phyloP scores from a whole-genome alignment of 1,284 basidiomycete species.

The Austropuccinia psidii region DNA sequence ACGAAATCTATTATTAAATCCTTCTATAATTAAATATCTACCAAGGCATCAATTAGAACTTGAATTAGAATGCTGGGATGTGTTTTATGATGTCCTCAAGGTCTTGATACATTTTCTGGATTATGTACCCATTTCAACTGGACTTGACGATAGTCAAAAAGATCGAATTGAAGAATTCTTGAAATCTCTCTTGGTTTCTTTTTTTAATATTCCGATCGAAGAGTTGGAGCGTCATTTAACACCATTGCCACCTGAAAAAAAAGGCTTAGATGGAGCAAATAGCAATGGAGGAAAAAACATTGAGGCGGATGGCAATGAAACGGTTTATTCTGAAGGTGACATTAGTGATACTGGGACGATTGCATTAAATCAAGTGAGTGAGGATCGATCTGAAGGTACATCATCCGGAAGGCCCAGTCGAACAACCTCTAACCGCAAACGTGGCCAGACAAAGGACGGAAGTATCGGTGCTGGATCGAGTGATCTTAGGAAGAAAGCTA shows the following conservation, averaged over 20 bases:
- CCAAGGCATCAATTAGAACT: constrained; percentile 31
- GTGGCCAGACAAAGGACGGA: constrained; percentile 21
- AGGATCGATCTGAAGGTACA: constrained; percentile 25
- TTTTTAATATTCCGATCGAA: constrained; percentile 26
- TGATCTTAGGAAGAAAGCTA: constrained; percentile 34
- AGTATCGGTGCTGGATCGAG: neutral
- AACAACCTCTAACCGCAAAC: constrained; percentile 6
- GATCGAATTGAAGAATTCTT: constrained; percentile 31
- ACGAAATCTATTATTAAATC: constrained; percentile 25
- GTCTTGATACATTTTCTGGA: constrained; percentile 30
- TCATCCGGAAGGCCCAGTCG: constrained; percentile 1
- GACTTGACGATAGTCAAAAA: constrained; percentile 24
- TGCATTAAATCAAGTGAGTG: neutral
- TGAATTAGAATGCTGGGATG: constrained; percentile 4
- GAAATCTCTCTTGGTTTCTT: constrained; percentile 17
- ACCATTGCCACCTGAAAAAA: constrained; percentile 35
- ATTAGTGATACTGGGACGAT: constrained; percentile 20
- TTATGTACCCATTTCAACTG: constrained; percentile 51
- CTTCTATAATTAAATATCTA: constrained; percentile 25
- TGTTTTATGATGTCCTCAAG: constrained; percentile 35
- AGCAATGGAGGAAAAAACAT: constrained; percentile 8
- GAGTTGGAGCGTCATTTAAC: constrained; percentile 35
- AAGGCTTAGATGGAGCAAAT: constrained; percentile 2
- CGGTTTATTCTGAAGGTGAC: constrained; percentile 24
- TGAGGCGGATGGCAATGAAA: constrained; percentile 28